Evolutionary conservation across 1,284 basidiomycete genomes (phyloP).

Genomic region (Cutaneotrichosporon mucoides): DNA sequence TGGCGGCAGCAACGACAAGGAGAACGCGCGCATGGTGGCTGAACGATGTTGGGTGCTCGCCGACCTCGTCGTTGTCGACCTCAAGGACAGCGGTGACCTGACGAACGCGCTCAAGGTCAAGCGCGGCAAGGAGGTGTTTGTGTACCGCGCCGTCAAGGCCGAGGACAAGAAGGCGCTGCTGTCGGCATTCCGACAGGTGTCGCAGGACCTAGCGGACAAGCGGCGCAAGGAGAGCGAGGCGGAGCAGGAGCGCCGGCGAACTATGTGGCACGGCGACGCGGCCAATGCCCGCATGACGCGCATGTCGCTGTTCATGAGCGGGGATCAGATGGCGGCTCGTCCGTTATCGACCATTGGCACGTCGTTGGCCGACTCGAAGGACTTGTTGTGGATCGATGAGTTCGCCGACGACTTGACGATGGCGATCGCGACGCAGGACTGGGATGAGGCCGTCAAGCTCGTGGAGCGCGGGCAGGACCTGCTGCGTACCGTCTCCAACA

Average conservation of each 20-base stretch:
- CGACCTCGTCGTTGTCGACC: slow-evolving; percentile 89
- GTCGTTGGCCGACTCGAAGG: slow-evolving; percentile 59
- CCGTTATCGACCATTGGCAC: slow-evolving; percentile 61
- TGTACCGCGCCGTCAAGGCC: slow-evolving; percentile 77
- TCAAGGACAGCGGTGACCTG: slow-evolving; percentile 89
- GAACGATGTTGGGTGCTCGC: slow-evolving; percentile 87
- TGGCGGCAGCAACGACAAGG: slow-evolving; percentile 52
- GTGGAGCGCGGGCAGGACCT: slow-evolving; percentile 80
- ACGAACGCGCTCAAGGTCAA: slow-evolving; percentile 95
- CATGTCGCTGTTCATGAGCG: slow-evolving; percentile 20
- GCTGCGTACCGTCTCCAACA: slow-evolving; percentile 55
- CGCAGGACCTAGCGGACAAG: slow-evolving; percentile 82
- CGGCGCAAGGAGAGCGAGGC: slow-evolving; percentile 86
- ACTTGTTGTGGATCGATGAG: slow-evolving; percentile 79
- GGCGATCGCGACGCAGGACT: slow-evolving; percentile 81
- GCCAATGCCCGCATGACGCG: slow-evolving; percentile 12
- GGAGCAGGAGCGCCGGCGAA: slow-evolving; percentile 80
- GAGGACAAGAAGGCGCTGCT: slow-evolving; percentile 84
- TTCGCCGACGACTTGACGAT: slow-evolving; percentile 90
- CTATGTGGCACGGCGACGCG: slow-evolving; percentile 64
- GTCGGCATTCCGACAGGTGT: slow-evolving; percentile 80
- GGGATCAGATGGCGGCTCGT: slow-evolving; percentile 34
- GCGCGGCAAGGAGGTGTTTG: slow-evolving; percentile 86
- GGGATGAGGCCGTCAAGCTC: slow-evolving; percentile 76
- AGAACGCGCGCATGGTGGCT: slow-evolving; percentile 68